A percentile compares a stretch with the other conserved stretches of the same genome.
Conservation (phyloP, 2,329 filamentous ascomycete species). For the Penicillium sp. region DNA sequence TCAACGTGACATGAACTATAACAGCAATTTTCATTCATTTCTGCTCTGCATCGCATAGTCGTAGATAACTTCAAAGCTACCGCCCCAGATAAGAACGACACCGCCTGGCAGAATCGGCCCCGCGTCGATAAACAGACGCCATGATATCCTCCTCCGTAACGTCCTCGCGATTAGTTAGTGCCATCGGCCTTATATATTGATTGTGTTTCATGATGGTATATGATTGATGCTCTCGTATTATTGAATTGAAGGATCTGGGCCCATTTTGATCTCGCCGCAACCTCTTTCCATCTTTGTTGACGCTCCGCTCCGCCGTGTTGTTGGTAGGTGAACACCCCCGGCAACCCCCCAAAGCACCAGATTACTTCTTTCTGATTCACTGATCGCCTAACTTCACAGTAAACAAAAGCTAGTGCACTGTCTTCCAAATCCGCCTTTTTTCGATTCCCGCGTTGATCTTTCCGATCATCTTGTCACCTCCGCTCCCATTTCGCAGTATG, state of each 20-base stretch:
- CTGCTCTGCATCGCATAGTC: not conserved
- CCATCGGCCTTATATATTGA: not conserved
- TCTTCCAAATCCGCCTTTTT: not conserved
- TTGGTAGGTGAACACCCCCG: constrained; percentile 2
- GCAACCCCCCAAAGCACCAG: not conserved
- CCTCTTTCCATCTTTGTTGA: constrained; percentile 14
- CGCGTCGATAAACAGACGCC: constrained; percentile 32
- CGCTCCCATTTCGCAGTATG: not conserved
- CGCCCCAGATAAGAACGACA: constrained; percentile 17
- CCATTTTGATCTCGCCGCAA: not conserved
- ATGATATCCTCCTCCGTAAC: constrained; percentile 16
- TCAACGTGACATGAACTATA: not conserved
- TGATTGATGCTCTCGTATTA: not conserved
- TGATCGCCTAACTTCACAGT: not conserved
- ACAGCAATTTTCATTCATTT: not conserved
- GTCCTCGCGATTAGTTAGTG: not conserved
- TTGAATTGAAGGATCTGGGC: not conserved
- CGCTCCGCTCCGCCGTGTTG: not conserved
- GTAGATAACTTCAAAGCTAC: constrained; percentile 1
- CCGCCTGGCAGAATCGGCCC: constrained; percentile 36
- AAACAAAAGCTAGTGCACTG: not conserved
- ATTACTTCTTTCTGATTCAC: not conserved
- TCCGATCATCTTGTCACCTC: not conserved
- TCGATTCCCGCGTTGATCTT: not conserved
- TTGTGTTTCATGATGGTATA: not conserved